Base-by-base conservation (phyloP, 2,329 filamentous ascomycete species). In the Fusarium abutilonis region DNA sequence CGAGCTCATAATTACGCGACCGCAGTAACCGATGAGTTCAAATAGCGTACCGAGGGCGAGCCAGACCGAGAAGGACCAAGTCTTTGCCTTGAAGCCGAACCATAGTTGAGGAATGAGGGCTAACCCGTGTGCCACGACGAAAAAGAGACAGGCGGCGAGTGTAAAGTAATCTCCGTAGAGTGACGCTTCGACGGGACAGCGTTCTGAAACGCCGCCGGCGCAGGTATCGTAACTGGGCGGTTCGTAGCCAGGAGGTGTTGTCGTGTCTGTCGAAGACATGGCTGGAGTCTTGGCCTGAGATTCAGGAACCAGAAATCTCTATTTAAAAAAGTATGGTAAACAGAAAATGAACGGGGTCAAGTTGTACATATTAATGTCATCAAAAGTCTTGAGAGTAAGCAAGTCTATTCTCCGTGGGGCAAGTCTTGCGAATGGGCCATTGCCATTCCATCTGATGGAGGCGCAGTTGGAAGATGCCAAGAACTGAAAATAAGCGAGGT, bases 21-120 rank as follows among this genome's bases (percentile, higher is more conserved):
- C 78, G 9, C 67, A 74, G 43, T 80, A 81, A 5, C 79, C 79
- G 9, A 79, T 68, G 17, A 75, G 54, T 63, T 82, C 79, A 28
- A 76, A 72, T 4, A 78, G 63, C 9, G 74, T 77, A 2, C 78
- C 79, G 10, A 78, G 67, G 4, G 68, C 72, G 9, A 72, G 61
- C 58, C 61, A 68, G 3, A 78, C 66, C 9, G 74, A 75, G 29
- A 75, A 71, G 1, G 76, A 77, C 70, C 79, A 82, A 2, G 76
- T 75, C 17, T 73, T 71, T 28, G 75, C 74, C 29, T 66, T 67
- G 19, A 73, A 56, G 3, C 73, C 76, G 3, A 78, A 63, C 43
- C 67, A 64, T 2, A 74, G 41, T 46, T 78, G 76, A 2, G 67
- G 67, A 51, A 78, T 32, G 17, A 74, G 66, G 31, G 73, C 73